Base-by-base conservation (phyloP, 371 early-diverging fungal species). In the Lichtheimia corymbifera region DNA sequence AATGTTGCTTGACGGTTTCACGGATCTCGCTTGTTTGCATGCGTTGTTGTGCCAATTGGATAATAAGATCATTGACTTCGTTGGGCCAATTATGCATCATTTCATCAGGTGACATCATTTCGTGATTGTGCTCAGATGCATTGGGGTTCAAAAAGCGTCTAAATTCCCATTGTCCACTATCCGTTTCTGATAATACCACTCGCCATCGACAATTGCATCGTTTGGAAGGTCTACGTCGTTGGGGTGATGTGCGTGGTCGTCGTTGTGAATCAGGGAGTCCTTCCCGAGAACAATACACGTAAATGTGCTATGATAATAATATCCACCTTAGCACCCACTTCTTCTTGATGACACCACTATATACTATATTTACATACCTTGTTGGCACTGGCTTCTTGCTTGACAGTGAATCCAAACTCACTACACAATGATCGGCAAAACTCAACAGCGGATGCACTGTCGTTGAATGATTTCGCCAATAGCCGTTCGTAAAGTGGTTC, bases 191-290 rank as follows among this genome's bases (percentile, higher is more conserved):
- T 18, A 85, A 57, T 0, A 83, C 79, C 13, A 84, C 79, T 35
- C 80, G 74, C 84, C 86, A 84, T 55, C 79, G 76, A 66, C 84
- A 84, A 58, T 83, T 82, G 57, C 79, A 82, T 50, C 80, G 74
- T 64, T 77, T 76, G n/a, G 81, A 77, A 0, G 80, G 67, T 58
- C 83, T 74, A 58, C 82, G 82, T 52, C 83, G 71, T 68, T 81
- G 78, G 12, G 65, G 65, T 15, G 74, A 70, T 22, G 22, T 5
- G 7, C 22, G 47, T 47, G 47, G 47, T 22, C 22, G 73, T 43
- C 82, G 77, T 63, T 73, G 69, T 24, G 78, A 76, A 56, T 80
- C 84, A 15, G 80, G 76, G 12, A 82, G 67, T n/a, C 84, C 80
- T 68, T 82, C 83, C 44, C 80, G 73, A 5, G 85, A 82, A 62